Evolutionary conservation across 202 grass and related monocot genomes (phyloP), one percentile per base, ranked within the genome.

Genomic region (Elaeis oleifera): DNA sequence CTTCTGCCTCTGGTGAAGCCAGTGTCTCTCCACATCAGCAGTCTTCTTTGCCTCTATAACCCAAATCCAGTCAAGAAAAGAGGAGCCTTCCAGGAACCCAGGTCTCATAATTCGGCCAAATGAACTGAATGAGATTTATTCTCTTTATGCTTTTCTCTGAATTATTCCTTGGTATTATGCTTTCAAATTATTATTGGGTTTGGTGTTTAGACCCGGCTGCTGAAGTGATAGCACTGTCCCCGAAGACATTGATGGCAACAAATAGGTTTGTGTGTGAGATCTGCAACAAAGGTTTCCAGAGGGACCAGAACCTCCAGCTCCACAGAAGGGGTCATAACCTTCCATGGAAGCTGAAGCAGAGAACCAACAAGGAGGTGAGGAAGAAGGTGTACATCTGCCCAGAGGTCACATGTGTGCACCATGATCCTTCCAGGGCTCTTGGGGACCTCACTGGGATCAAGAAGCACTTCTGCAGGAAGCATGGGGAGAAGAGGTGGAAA

Each of bases 401-500:
- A 0, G 86, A 95, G 77, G 51, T 65, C 18, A 74, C 80, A 18
- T 95, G 90, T 58, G 90, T 90, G 26, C 90, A 95, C 75, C 90
- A 95, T 64, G 80, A 95, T 80, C 80, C 90, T 1, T 76, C 86
- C 1, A 75, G 90, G 18, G 90, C 90, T 1, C 83, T 95, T 0
- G 90, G 90, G 3, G 90, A 95, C 83, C 78, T 95, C 51, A 90
- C 90, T 2, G 90, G 86, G 0, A 84, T 95, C 68, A 95, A 95
- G 71, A 95, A 90, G 66, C 83, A 95, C 83, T 95, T 90, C 83
- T 87, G 84, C 83, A 84, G 90, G 76, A 95, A 95, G 80, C 90
- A 90, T 56, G 90, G 90, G 36, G 90, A 95, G 86, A 95, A 95
- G 83, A 95, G 90, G 68, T 95, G 90, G 90, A 90, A 90, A 78